A percentile compares a stretch with the other conserved stretches of the same genome.
These are phyloP conservation scores for Volvariella surrecta DNA, from an alignment of 1,284 basidiomycete species.

Conservation along the genomic window DNA sequence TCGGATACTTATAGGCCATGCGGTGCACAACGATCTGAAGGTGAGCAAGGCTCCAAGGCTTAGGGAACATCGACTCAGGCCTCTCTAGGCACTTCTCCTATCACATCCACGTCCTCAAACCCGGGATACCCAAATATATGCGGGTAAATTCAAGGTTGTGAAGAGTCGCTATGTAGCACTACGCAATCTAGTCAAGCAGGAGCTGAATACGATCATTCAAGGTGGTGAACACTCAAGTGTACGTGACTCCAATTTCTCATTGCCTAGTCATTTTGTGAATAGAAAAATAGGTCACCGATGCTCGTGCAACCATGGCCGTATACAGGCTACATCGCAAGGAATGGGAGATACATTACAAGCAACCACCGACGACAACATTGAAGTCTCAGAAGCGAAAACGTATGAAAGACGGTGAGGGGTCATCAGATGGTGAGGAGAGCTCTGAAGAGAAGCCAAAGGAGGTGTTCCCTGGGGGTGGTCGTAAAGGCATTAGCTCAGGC, in stretches of 20 bases:
- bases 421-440: constrained; percentile 6
- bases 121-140: constrained; percentile 77
- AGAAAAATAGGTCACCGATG: constrained; percentile 88
- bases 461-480: constrained; percentile 43
- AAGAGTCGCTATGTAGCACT: constrained; percentile 71
- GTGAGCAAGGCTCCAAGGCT: constrained; percentile 24
- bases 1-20: constrained; percentile 88
- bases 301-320: constrained; percentile 92
- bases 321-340: constrained; percentile 81
- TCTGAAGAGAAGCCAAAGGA: constrained; percentile 3
- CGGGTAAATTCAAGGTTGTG: constrained; percentile 45
- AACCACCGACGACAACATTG: constrained; percentile 15
- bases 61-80: neutral
- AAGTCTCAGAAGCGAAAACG: constrained; percentile 14
- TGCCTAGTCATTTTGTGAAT: no score
- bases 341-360: constrained; percentile 59
- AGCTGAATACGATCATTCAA: constrained; percentile 83
- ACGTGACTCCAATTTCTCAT: constrained; percentile 14
- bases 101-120: constrained; percentile 76
- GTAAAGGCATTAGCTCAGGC: constrained; percentile 66
- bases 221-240: constrained; percentile 84
- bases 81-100: constrained; percentile 71
- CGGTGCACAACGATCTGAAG: constrained; percentile 88
- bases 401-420: constrained; percentile 6
- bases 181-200: constrained; percentile 75